Conservation (phyloP, 2,329 filamentous ascomycete species). For the Phaeosphaeria sp. region DNA sequence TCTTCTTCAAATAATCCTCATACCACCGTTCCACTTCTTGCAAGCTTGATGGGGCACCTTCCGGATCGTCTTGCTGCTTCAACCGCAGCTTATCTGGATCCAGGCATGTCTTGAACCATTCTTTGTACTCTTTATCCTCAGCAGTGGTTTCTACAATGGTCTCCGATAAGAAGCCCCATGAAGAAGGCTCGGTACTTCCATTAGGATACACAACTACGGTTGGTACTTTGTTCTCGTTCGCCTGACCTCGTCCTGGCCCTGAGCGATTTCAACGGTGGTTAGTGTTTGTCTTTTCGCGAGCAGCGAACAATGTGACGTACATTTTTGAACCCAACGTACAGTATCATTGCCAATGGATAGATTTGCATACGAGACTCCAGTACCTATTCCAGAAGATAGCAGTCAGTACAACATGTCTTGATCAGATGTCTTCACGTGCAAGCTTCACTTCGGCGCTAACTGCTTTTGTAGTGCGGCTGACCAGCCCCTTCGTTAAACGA, state of each 20-base stretch:
- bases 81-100: constrained; percentile 55
- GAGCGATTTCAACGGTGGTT: background rate
- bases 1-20: constrained; percentile 57
- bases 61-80: constrained; percentile 54
- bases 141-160: constrained; percentile 45
- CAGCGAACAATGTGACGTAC: constrained; percentile 18
- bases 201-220: constrained; percentile 59
- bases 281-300: background rate
- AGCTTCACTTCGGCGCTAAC: background rate
- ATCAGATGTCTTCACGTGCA: constrained; percentile 7
- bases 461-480: background rate
- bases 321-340: constrained; percentile 54
- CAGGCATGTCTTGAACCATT: constrained; percentile 65
- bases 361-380: constrained; percentile 49
- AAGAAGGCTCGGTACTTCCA: constrained; percentile 48
- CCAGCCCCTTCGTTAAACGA: background rate
- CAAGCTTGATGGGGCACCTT: constrained; percentile 52
- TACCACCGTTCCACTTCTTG: constrained; percentile 57
- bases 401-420: constrained; percentile 1
- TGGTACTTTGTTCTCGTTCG: constrained; percentile 63
- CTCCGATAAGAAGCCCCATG: constrained; percentile 63
- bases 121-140: constrained; percentile 53
- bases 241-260: constrained; percentile 59
- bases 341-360: constrained; percentile 43
- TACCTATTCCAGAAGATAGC: constrained; percentile 26